A percentile compares a stretch with the other conserved stretches of the same genome.
Evolutionary conservation across 345 rosid species (phyloP).

Genomic region (Eucalyptus sideroxylon): DNA sequence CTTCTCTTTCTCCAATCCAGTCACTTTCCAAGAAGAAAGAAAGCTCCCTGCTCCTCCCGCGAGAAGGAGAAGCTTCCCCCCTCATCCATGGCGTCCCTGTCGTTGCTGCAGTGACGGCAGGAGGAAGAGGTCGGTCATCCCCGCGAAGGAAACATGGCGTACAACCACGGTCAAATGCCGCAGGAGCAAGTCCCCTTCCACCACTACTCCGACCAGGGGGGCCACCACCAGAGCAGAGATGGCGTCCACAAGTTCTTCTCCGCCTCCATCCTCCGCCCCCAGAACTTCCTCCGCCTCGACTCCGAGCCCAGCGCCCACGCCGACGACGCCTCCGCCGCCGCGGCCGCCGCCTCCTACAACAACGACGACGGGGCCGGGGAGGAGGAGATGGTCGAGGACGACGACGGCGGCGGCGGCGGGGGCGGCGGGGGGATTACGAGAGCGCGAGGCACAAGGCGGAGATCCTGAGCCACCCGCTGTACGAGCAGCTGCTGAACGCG

Average conservation of each 20-base stretch:
- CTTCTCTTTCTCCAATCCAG: not conserved
- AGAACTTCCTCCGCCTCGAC: not conserved
- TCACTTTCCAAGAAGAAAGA: not conserved
- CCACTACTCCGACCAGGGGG: not conserved
- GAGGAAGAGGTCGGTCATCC: not conserved
- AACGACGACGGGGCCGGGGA: not conserved
- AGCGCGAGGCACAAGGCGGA: slow-evolving; percentile 83
- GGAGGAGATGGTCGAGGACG: slow-evolving; percentile 18
- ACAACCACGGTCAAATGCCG: not conserved
- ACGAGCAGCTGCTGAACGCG: slow-evolving; percentile 86
- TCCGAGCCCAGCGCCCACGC: not conserved
- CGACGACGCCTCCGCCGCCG: not conserved
- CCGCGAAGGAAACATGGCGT: not conserved
- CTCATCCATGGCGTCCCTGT: not conserved
- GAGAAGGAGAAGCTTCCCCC: not conserved
- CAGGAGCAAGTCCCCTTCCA: not conserved
- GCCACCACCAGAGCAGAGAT: not conserved
- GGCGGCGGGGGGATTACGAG: slow-evolving; percentile 52
- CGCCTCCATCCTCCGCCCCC: not conserved
- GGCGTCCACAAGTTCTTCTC: not conserved
- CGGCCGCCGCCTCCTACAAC: not conserved
- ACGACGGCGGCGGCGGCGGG: slow-evolving; percentile 1
- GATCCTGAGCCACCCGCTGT: slow-evolving; percentile 77
- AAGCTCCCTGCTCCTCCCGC: not conserved
- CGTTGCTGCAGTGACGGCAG: not conserved